phyloP scores from a whole-genome alignment of 2,329 filamentous ascomycete genomes.

The Exophiala calicioides region DNA sequence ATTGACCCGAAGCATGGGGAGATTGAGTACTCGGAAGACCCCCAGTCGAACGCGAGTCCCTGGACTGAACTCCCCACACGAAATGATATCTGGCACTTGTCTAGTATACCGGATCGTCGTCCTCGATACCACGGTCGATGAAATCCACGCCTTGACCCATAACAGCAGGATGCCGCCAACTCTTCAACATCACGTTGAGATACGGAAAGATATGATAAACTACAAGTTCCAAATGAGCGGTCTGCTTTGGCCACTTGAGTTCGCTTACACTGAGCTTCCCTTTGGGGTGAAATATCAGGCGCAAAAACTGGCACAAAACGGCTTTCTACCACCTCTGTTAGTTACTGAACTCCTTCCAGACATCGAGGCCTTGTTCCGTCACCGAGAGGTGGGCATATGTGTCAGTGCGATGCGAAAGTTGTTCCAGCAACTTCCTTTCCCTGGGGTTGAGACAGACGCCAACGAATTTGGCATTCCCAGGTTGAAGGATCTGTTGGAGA shows the following conservation, averaged over 20 bases:
- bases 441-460: slow-evolving; percentile 54
- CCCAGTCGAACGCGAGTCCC: slow-evolving; percentile 29
- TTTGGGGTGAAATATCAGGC: slow-evolving; percentile 64
- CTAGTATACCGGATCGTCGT: slow-evolving; percentile 54
- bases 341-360: slow-evolving; percentile 51
- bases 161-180: slow-evolving; percentile 37
- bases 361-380: slow-evolving; percentile 41
- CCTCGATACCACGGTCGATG: slow-evolving; percentile 34
- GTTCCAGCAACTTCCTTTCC: slow-evolving; percentile 55
- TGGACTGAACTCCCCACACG: slow-evolving; percentile 40
- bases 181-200: slow-evolving; percentile 26
- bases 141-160: slow-evolving; percentile 33
- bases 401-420: slow-evolving; percentile 57
- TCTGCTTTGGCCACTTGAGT: slow-evolving; percentile 37
- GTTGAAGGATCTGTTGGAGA: slow-evolving; percentile 45
- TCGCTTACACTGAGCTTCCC: slow-evolving; percentile 39
- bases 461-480: slow-evolving; percentile 41
- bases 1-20: slow-evolving; percentile 7
- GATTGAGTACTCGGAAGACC: slow-evolving; percentile 5
- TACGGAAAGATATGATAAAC: slow-evolving; percentile 12
- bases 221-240: slow-evolving; percentile 25
- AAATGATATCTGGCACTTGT: slow-evolving; percentile 47
- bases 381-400: slow-evolving; percentile 45
- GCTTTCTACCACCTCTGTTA: slow-evolving; percentile 59
- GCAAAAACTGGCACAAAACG: slow-evolving; percentile 63